These are phyloP conservation scores for Collybia mongolica DNA, from an alignment of 768 basidiomycete species.

Conservation along the genomic window DNA sequence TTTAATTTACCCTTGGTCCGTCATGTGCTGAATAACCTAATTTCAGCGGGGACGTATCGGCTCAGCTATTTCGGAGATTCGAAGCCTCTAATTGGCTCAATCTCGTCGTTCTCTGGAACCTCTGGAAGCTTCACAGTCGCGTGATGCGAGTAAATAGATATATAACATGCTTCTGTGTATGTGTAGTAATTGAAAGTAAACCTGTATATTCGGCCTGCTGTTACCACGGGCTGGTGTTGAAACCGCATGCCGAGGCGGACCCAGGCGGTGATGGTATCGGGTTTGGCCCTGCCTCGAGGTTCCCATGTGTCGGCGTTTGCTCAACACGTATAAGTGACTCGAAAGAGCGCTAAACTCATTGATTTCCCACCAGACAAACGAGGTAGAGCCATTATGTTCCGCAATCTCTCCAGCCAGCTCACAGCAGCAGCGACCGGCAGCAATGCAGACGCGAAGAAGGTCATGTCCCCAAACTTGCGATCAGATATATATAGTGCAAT, in stretches of 20 bases:
- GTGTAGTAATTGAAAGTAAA: background rate
- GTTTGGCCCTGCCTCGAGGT: constrained; percentile 31
- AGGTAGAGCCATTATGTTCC: constrained; percentile 37
- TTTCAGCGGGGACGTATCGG: constrained; percentile 66
- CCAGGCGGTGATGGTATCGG: background rate
- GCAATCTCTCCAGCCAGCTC: constrained; percentile 41
- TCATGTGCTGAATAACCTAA: constrained; percentile 4
- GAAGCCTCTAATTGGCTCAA: constrained; percentile 65
- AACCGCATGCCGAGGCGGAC: background rate
- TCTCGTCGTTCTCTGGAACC: constrained; percentile 59
- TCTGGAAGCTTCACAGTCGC: constrained; percentile 63
- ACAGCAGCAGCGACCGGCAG: constrained; percentile 27
- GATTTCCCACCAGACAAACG: constrained; percentile 3
- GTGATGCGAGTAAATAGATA: constrained; percentile 18
- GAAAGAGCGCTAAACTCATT: background rate
- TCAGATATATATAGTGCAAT: constrained; percentile 49
- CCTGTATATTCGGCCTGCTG: background rate
- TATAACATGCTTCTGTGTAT: no score
- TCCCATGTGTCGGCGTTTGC: constrained; percentile 28
- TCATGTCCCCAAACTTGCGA: constrained; percentile 48
- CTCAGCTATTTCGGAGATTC: constrained; percentile 73
- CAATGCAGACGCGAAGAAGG: constrained; percentile 36
- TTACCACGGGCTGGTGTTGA: background rate
- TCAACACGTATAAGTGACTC: constrained; percentile 11
- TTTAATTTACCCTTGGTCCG: background rate